Percentiles rank a stretch among this genome's conserved stretches.
Conservation (phyloP, 352 stramenopile genomes). For the Globisporangium spiculum region DNA sequence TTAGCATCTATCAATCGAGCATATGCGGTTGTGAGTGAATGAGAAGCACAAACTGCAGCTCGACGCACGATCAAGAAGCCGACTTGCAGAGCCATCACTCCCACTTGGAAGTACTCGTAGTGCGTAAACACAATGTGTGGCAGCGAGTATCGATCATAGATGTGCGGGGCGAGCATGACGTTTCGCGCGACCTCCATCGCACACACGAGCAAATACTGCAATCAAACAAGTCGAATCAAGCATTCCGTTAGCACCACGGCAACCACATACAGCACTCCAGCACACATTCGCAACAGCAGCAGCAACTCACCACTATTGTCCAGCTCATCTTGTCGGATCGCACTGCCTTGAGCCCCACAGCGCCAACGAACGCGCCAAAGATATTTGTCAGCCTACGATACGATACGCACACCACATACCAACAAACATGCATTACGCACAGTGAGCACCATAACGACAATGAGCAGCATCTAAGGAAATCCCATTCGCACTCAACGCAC, state of each 20-base stretch:
- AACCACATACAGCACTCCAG: not conserved
- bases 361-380: constrained; percentile 66
- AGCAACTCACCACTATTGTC: constrained; percentile 59
- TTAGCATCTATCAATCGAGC: not conserved
- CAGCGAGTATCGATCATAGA: constrained; percentile 59
- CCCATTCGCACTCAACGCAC: constrained; percentile 19
- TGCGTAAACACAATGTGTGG: constrained; percentile 52
- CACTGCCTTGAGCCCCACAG: constrained; percentile 65
- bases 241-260: constrained; percentile 5
- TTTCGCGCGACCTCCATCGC: constrained; percentile 71
- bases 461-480: not conserved
- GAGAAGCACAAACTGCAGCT: not conserved
- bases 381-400: constrained; percentile 54
- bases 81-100: constrained; percentile 58
- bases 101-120: constrained; percentile 80
- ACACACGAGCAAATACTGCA: constrained; percentile 65
- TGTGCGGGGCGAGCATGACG: constrained; percentile 57
- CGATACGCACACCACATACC: not conserved
- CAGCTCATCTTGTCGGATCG: constrained; percentile 77
- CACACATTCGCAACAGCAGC: not conserved
- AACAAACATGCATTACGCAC: not conserved
- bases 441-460: not conserved
- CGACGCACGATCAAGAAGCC: constrained; percentile 64
- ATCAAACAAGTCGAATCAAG: constrained; percentile 1
- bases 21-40: not conserved